Base-by-base conservation (phyloP, 2,329 filamentous ascomycete species). In the Mycosphaerelloides madeirae region DNA sequence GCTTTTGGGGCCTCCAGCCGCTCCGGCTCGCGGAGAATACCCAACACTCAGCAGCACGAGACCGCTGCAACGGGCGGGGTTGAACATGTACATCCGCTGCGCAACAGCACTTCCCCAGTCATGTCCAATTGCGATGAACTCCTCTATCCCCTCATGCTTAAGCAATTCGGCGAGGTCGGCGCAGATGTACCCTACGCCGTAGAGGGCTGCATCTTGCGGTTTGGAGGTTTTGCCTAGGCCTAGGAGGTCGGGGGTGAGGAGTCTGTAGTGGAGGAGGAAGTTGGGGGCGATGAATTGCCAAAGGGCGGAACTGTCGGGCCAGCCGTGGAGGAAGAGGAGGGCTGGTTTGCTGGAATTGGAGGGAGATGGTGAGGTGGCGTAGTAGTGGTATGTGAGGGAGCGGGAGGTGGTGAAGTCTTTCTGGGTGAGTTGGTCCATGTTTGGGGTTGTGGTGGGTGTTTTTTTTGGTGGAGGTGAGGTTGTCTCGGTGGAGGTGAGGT, bases 261-360 rank as follows among this genome's bases (percentile, higher is more conserved):
- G 61, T 22, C 65, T 64, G 54, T 72, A 63, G 41, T 64, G 60
- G 3, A 64, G 59, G 3, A 63, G 48, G 13, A 74, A 60, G 19
- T 64, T 47, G 28, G 61, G 62, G 16, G 70, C 59, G 14, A 73
- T 55, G 25, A 65, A 60, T 5, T 62, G 53, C 72, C 71, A 77
- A 28, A 74, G 59, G 1, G 59, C 57, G 0, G 72, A 68, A 31
- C 64, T 57, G 49, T 74, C 72, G 3, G 75, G 74, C 50, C 68
- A 77, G 42, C 75, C 74, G 58, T 77, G 75, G 12, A 69, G 44
- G 20, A 55, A 48, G 22, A 74, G 62, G 9, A 72, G 48, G 2
- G 44, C 29, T 1, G 46, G 45, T 29, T 72, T 52, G 0, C 67
- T 64, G 3, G 63, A 62, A 20, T 43, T 20, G 20, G 42, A 28